These are phyloP conservation scores for Monosporascus cannonballus DNA, from an alignment of 2,329 filamentous ascomycete species.

Conservation along the genomic window DNA sequence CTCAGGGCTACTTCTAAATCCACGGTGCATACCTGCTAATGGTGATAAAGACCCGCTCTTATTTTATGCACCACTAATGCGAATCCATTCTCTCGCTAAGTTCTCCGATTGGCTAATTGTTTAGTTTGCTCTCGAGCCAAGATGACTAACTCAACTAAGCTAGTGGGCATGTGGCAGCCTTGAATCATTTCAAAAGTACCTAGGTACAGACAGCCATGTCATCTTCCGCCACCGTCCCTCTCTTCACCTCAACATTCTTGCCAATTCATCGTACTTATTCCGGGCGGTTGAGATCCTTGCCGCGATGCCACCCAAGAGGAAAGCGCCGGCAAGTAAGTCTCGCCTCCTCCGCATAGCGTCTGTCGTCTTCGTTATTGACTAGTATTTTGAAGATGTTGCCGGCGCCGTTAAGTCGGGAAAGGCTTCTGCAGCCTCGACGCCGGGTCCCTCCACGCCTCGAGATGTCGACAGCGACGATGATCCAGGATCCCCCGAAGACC, in stretches of 20 bases:
- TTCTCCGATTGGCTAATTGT: too few species aligned
- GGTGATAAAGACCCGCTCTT: too few species aligned
- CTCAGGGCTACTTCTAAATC: too few species aligned
- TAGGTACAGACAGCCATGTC: neutral
- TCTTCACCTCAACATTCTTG: neutral
- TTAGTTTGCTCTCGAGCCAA: too few species aligned
- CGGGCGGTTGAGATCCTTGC: constrained; percentile 5
- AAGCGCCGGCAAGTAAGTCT: constrained; percentile 49
- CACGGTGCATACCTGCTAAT: too few species aligned
- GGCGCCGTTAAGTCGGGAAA: constrained; percentile 49
- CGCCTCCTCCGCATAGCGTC: constrained; percentile 2
- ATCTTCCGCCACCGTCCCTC: neutral
- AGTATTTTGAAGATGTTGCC: constrained; percentile 34
- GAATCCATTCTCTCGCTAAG: too few species aligned
- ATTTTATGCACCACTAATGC: too few species aligned
- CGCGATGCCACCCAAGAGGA: constrained; percentile 65
- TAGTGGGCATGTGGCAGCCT: too few species aligned
- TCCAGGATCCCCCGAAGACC: constrained; percentile 32
- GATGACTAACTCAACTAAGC: too few species aligned
- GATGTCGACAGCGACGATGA: constrained; percentile 50
- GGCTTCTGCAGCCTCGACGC: constrained; percentile 53
- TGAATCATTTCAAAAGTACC: neutral
- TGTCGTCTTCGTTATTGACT: constrained; percentile 20
- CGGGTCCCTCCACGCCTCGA: constrained; percentile 53
- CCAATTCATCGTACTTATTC: neutral